Evolutionary conservation across 768 basidiomycete species (phyloP).

Genomic region (Kwoniella dejecticola): DNA sequence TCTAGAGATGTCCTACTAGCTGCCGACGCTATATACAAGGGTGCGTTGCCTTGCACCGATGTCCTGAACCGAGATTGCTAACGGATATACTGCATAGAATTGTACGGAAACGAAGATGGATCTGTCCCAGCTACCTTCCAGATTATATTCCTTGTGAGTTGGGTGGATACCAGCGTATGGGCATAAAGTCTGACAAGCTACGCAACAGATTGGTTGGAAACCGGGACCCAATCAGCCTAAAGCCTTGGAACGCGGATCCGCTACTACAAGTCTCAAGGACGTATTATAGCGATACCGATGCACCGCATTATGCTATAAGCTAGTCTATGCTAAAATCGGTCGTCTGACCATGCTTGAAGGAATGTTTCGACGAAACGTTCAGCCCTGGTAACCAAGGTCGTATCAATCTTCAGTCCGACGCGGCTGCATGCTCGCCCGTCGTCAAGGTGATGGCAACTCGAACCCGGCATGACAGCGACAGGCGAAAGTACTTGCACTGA

Average conservation of each 20-base stretch:
- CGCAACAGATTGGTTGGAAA: slow-evolving; percentile 76
- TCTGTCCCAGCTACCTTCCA: slow-evolving; percentile 93
- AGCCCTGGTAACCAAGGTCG: background rate
- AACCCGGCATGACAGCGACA: too few relatives aligned
- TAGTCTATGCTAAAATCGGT: too few relatives aligned
- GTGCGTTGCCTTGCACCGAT: slow-evolving; percentile 56
- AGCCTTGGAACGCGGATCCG: slow-evolving; percentile 67
- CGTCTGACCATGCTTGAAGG: too few relatives aligned
- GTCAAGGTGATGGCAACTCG: too few relatives aligned
- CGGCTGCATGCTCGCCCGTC: too few relatives aligned
- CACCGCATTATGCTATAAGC: too few relatives aligned
- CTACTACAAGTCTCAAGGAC: slow-evolving; percentile 66
- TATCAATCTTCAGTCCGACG: too few relatives aligned
- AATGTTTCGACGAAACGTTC: background rate
- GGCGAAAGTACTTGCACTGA: too few relatives aligned
- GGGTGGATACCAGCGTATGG: background rate
- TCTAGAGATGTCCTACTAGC: slow-evolving; percentile 86
- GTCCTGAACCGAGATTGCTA: background rate
- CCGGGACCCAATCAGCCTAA: slow-evolving; percentile 69
- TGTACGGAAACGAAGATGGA: slow-evolving; percentile 83
- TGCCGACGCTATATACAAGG: slow-evolving; percentile 90
- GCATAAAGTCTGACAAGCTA: background rate
- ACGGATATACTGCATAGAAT: slow-evolving; percentile 62
- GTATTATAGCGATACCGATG: slow-evolving; percentile 60
- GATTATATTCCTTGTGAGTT: slow-evolving; percentile 82